phyloP scores from a whole-genome alignment of 768 basidiomycete genomes.

The Termitomyces bulborhizus region DNA sequence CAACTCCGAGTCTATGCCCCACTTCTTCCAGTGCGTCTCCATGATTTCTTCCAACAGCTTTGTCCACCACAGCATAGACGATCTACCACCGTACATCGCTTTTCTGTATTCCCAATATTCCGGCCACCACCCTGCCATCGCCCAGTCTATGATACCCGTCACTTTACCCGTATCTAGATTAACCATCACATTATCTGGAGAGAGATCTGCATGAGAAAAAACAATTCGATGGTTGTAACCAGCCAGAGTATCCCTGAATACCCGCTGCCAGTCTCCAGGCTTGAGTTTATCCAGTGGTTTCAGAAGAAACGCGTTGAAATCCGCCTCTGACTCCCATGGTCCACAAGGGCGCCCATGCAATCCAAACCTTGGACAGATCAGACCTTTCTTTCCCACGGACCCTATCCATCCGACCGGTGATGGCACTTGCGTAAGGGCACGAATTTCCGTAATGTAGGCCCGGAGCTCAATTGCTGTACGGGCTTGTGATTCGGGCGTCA shows the following conservation, averaged over 20 bases:
- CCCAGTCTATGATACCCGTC: constrained; percentile 16
- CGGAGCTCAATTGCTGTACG: not conserved
- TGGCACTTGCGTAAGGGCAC: not conserved
- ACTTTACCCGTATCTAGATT: constrained; percentile 6
- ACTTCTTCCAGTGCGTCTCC: not conserved
- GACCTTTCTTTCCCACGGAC: not conserved
- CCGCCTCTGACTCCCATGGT: not conserved
- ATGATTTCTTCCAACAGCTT: not conserved
- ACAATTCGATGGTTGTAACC: not conserved
- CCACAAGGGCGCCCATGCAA: not conserved
- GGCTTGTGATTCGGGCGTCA: not conserved
- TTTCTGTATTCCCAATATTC: constrained; percentile 16
- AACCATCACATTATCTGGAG: not conserved
- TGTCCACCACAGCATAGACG: not conserved
- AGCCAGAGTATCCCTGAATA: not conserved
- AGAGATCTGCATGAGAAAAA: constrained; percentile 2
- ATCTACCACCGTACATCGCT: not conserved
- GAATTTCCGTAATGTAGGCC: not conserved
- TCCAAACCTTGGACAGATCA: not conserved
- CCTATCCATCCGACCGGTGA: not conserved
- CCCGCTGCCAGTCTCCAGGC: not conserved
- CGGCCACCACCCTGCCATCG: constrained; percentile 14
- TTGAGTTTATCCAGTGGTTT: not conserved
- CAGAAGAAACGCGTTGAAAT: not conserved
- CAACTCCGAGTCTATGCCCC: not conserved